These are phyloP conservation scores for Xerocomus minutiporus DNA, from an alignment of 1,284 basidiomycete species.

Conservation along the genomic window DNA sequence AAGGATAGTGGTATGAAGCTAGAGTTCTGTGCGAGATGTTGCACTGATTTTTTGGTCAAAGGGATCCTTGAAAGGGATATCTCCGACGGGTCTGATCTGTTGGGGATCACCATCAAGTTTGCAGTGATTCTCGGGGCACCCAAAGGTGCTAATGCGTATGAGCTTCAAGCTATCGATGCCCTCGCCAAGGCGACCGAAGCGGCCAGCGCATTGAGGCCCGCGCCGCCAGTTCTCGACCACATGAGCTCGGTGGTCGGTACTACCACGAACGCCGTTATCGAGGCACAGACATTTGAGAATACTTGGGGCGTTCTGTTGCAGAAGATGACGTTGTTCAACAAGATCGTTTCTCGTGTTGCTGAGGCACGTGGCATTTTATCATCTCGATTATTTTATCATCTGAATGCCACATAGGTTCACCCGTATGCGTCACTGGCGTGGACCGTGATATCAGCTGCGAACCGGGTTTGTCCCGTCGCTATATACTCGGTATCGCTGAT, in stretches of 20 bases:
- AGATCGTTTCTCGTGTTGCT: neutral
- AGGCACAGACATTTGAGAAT: neutral
- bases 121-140: neutral
- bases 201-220: neutral
- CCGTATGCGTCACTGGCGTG: neutral
- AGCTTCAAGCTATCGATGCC: neutral
- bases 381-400: too few species aligned
- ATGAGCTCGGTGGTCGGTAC: neutral
- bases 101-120: neutral
- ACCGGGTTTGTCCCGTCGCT: neutral
- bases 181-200: neutral
- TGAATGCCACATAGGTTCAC: neutral
- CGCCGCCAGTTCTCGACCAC: neutral
- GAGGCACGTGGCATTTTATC: too few species aligned
- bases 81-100: neutral
- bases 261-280: neutral
- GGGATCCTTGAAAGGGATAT: neutral
- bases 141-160: neutral
- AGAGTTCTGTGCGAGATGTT: neutral
- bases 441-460: neutral
- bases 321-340: neutral
- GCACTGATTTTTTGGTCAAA: neutral
- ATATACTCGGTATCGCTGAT: neutral
- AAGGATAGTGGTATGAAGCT: neutral
- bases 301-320: neutral